phyloP scores from a whole-genome alignment of 2,329 filamentous ascomycete species.

The Alternaria metachromatica region DNA sequence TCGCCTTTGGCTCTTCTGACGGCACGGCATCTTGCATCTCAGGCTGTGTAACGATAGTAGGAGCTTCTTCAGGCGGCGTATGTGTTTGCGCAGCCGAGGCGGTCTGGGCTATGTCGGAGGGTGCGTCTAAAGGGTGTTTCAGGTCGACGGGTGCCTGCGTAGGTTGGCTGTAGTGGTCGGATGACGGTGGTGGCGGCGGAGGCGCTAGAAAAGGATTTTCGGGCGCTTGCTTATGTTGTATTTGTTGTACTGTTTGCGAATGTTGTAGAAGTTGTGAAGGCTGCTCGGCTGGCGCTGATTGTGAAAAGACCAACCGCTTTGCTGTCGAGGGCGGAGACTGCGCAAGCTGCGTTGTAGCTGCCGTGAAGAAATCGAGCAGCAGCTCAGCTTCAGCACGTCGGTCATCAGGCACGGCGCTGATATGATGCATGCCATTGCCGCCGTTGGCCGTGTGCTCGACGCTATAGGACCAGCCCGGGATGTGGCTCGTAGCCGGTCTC shows the following conservation, averaged over 20 bases:
- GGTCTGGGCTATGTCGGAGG: slow-evolving; percentile 8
- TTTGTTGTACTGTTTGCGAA: background rate
- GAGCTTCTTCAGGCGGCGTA: slow-evolving; percentile 49
- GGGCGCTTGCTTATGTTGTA: slow-evolving; percentile 13
- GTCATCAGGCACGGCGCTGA: slow-evolving; percentile 41
- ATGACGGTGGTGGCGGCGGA: slow-evolving; percentile 12
- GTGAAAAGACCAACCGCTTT: slow-evolving; percentile 40
- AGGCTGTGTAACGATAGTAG: slow-evolving; percentile 15
- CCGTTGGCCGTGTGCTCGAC: slow-evolving; percentile 48
- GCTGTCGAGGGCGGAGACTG: slow-evolving; percentile 35
- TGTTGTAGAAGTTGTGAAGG: background rate
- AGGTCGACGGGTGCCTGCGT: slow-evolving; percentile 21
- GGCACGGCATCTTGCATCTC: slow-evolving; percentile 15
- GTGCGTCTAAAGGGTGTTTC: slow-evolving; percentile 20
- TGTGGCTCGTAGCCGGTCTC: slow-evolving; percentile 57
- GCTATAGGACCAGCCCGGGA: slow-evolving; percentile 48
- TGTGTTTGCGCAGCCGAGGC: slow-evolving; percentile 44
- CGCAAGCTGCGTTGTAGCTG: slow-evolving; percentile 34
- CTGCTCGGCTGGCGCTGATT: slow-evolving; percentile 18
- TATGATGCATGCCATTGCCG: slow-evolving; percentile 41
- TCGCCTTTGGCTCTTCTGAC: slow-evolving; percentile 40
- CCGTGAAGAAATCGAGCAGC: slow-evolving; percentile 52
- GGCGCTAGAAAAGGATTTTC: slow-evolving; percentile 15
- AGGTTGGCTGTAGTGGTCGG: slow-evolving; percentile 11
- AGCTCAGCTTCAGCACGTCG: slow-evolving; percentile 55